Conservation (phyloP, 129 eudicot species). For the Dittrichia graveolens region DNA sequence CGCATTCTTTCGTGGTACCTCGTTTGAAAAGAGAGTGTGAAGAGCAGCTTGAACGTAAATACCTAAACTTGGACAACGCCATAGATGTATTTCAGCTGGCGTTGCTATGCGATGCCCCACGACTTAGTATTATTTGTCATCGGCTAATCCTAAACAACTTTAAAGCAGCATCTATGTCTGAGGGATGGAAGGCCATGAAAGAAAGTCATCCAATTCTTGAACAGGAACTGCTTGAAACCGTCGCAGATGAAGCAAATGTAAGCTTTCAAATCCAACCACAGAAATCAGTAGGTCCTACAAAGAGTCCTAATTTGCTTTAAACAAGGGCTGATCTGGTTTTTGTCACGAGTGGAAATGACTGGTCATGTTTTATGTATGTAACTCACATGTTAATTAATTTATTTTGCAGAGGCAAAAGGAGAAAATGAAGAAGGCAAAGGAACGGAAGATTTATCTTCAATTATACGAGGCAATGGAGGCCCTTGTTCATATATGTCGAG, state of each 20-base stretch:
- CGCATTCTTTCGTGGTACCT: constrained; percentile 72
- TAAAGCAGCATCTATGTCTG: constrained; percentile 61
- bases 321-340: too few relatives aligned
- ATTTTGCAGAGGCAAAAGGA: constrained; percentile 55
- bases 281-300: too few relatives aligned
- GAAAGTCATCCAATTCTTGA: constrained; percentile 83
- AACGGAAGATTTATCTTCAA: constrained; percentile 60
- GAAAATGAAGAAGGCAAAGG: constrained; percentile 53
- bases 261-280: constrained; percentile 23
- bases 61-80: constrained; percentile 58
- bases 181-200: constrained; percentile 90
- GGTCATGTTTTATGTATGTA: background rate
- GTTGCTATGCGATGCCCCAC: constrained; percentile 84
- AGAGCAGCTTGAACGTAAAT: constrained; percentile 52
- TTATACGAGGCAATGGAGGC: constrained; percentile 98
- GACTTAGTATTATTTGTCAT: constrained; percentile 77
- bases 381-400: constrained; percentile 17
- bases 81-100: constrained; percentile 86
- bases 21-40: constrained; percentile 74
- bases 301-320: too few relatives aligned
- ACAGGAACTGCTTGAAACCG: constrained; percentile 48
- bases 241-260: constrained; percentile 56
- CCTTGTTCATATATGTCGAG: constrained; percentile 84
- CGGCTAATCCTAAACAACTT: constrained; percentile 62
- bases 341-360: too few relatives aligned